phyloP scores from a whole-genome alignment of 768 basidiomycete species.

The Mycena floridula region DNA sequence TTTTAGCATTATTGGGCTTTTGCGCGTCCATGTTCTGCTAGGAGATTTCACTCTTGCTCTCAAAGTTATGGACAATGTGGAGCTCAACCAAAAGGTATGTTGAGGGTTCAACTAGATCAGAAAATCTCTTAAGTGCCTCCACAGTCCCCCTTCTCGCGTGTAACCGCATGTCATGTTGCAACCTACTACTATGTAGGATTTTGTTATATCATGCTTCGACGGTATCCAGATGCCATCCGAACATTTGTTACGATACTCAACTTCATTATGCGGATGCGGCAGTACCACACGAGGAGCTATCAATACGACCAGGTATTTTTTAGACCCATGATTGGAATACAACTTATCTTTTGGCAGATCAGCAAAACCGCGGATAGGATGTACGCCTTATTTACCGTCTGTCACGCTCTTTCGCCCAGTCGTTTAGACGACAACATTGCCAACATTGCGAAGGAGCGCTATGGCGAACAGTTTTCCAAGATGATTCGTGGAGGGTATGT shows the following conservation, averaged over 20 bases:
- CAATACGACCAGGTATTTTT: conserved; percentile 84
- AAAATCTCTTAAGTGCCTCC: conserved; percentile 41
- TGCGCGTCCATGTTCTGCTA: conserved; percentile 92
- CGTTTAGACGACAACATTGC: conserved; percentile 93
- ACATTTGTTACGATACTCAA: conserved; percentile 90
- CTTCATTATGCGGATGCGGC: conserved; percentile 93
- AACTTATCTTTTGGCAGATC: conserved; percentile 47
- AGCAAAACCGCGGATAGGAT: conserved; percentile 97
- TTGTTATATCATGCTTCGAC: conserved; percentile 91
- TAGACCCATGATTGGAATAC: neutral
- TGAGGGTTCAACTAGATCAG: conserved; percentile 80
- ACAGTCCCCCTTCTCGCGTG: conserved; percentile 85
- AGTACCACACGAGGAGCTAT: conserved; percentile 94
- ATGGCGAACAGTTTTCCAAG: conserved; percentile 84
- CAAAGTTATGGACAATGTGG: conserved; percentile 92
- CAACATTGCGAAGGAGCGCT: conserved; percentile 87
- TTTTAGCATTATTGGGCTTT: conserved; percentile 91
- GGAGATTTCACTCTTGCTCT: conserved; percentile 95
- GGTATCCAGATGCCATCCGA: conserved; percentile 94
- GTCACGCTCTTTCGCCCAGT: conserved; percentile 88
- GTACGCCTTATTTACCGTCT: conserved; percentile 94
- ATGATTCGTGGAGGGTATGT: conserved; percentile 83
- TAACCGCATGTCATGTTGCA: conserved; percentile 95
- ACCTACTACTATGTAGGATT: conserved; percentile 96
- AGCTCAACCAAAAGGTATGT: conserved; percentile 79